A percentile compares a stretch with the other conserved stretches of the same genome.
phyloP scores from a whole-genome alignment of 441 rosid genomes.

The Omphalea diandra region DNA sequence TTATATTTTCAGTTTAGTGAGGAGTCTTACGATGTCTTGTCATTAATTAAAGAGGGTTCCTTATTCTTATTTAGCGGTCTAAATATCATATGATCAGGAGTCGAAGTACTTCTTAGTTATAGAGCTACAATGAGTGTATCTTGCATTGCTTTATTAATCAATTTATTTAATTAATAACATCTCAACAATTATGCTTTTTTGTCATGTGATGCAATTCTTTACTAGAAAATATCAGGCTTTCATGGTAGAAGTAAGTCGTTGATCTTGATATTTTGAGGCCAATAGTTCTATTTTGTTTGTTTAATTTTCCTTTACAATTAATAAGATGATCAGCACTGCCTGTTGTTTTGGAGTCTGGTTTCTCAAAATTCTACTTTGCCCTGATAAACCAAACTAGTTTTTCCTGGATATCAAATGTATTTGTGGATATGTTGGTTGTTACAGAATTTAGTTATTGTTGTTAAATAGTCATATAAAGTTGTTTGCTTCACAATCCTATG shows the following conservation, averaged over 20 bases:
- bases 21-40: background rate
- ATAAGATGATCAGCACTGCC: background rate
- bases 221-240: background rate
- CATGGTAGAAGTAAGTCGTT: background rate
- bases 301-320: background rate
- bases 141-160: background rate
- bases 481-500: slow-evolving; percentile 1
- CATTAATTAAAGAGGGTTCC: background rate
- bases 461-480: background rate
- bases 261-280: background rate
- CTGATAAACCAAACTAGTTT: background rate
- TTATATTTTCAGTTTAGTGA: background rate
- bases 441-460: background rate
- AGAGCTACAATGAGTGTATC: background rate
- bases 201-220: background rate
- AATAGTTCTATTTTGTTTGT: background rate
- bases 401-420: background rate
- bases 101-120: background rate
- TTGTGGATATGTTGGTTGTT: background rate
- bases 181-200: no score
- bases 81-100: background rate
- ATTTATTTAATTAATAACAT: background rate
- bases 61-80: background rate
- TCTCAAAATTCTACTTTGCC: background rate
- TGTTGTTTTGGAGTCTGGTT: background rate